phyloP scores from a whole-genome alignment of 2,329 filamentous ascomycete species.

The Scedosporium minutisporum region DNA sequence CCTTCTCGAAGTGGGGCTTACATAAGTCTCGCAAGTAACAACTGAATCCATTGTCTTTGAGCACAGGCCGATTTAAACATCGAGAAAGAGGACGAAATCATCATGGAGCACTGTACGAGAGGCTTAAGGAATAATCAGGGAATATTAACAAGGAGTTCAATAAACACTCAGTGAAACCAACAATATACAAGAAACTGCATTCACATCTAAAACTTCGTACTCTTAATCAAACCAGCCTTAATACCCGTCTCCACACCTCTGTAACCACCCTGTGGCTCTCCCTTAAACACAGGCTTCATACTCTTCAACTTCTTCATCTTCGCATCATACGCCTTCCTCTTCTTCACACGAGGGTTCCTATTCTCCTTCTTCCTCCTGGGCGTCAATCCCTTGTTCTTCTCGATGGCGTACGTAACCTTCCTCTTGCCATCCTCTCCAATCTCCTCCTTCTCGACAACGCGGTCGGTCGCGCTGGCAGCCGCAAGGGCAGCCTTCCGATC shows the following conservation, averaged over 20 bases:
- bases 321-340: constrained; percentile 89
- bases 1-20: not conserved
- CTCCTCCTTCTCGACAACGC: constrained; percentile 55
- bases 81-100: too few relatives aligned
- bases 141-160: not conserved
- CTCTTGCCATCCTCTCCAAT: constrained; percentile 79
- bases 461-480: constrained; percentile 53
- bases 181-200: not conserved
- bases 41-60: too few relatives aligned
- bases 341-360: constrained; percentile 93
- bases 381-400: constrained; percentile 94
- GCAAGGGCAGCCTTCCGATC: constrained; percentile 46
- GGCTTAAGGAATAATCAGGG: too few relatives aligned
- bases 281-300: constrained; percentile 77
- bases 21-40: not conserved
- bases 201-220: constrained; percentile 66
- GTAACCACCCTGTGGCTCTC: constrained; percentile 77
- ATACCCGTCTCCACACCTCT: constrained; percentile 90
- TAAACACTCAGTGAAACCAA: not conserved
- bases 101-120: too few relatives aligned
- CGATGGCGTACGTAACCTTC: constrained; percentile 85
- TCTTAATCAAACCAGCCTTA: constrained; percentile 87
- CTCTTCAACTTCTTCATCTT: constrained; percentile 95
- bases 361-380: constrained; percentile 89
- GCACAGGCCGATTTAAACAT: too few relatives aligned